Conservation (phyloP, 495 filamentous ascomycete species). For the Pyronema domesticum region DNA sequence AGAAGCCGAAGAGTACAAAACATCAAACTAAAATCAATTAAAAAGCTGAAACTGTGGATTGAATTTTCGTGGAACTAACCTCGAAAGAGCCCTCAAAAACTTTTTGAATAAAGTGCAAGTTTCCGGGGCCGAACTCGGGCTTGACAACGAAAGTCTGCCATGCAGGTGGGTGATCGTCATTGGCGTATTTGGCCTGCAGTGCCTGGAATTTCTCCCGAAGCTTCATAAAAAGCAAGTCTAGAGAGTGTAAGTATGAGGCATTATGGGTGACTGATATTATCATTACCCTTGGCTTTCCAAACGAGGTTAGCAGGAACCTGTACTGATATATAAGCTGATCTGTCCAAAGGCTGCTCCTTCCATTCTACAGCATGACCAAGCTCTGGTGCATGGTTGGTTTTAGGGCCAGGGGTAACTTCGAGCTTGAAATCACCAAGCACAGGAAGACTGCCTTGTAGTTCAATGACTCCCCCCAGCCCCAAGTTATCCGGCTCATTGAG, state of each 20-base stretch:
- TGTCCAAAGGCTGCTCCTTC: conserved; percentile 54
- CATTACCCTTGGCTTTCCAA: conserved; percentile 66
- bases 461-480: conserved; percentile 56
- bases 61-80: conserved; percentile 24
- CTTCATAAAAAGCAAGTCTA: conserved; percentile 27
- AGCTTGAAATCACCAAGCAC: conserved; percentile 75
- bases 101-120: conserved; percentile 81
- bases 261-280: conserved; percentile 7
- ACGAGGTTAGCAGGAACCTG: conserved; percentile 47
- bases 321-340: conserved; percentile 55
- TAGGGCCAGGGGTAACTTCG: conserved; percentile 51
- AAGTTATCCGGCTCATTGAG: conserved; percentile 17
- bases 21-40: conserved; percentile 47
- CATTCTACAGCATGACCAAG: conserved; percentile 43
- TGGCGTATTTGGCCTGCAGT: conserved; percentile 48
- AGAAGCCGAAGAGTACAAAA: conserved; percentile 74
- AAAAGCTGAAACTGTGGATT: not conserved
- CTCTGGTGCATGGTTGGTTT: conserved; percentile 40
- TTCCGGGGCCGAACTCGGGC: conserved; percentile 52
- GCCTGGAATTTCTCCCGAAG: conserved; percentile 61
- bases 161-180: conserved; percentile 58
- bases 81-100: conserved; percentile 78
- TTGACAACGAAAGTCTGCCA: conserved; percentile 68
- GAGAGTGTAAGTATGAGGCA: not conserved
- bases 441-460: conserved; percentile 51